Base-by-base conservation (phyloP, 1,284 basidiomycete genomes). In the Trametes polyzona region DNA sequence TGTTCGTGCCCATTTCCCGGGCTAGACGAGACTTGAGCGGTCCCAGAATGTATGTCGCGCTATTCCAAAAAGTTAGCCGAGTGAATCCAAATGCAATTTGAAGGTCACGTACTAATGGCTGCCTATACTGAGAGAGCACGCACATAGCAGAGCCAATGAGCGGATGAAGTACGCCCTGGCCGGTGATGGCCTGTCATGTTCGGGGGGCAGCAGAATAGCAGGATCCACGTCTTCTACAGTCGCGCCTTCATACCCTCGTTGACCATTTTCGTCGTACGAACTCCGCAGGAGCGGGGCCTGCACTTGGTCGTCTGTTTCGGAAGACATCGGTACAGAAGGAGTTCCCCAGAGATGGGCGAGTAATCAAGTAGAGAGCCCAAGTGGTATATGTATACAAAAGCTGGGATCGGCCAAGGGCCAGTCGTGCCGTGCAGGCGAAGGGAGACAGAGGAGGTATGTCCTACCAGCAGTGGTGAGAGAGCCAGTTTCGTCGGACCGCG, bases 1-100 rank as follows among this genome's bases (percentile, higher is more conserved):
- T 88, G 37, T 86, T 83, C 3, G 88, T 87, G 37, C 87, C 87
- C 56, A 92, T 80, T 67, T 93, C 90, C 52, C 84, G 78, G 8
- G 84, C 80, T 12, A 92, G 75, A 23, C 84, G 78, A 37, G 86
- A 88, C 72, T 93, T 92, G 55, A 92, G 74, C 7, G 90, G 90
- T 0, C 87, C 88, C 8, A 92, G 77, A 5, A 88, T 83, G 66
- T 91, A 87, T 4, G 81, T 81, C 24, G 84, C 86, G 71, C 90
- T 91, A 57, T 7, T 39, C n/a, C 30, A 30, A 2, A 10, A 4
- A 4, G 9, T 46, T 4, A 21, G 17, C 24, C 47, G 36, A 50
- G 35, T 12, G 21, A 21, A 14, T 14, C 3, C 32, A 1, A 46
- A 8, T 29, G 46, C 35, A 29, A 30, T 17, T 4, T 23, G 58